Base-by-base conservation (phyloP, 768 basidiomycete species). In the Lactarius sp. region DNA sequence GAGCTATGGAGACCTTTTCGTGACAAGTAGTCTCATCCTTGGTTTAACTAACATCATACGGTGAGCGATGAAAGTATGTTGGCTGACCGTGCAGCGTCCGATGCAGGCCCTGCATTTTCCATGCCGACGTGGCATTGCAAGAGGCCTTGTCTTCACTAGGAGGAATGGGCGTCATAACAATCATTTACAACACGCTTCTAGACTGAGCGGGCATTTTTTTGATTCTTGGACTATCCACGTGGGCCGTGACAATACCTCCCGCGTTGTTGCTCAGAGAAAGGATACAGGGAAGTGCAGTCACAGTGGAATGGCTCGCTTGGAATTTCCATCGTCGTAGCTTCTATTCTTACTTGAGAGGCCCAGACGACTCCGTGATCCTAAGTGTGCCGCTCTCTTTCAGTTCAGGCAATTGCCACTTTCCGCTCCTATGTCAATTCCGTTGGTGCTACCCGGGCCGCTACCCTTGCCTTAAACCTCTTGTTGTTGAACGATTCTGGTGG, bases 101-200 rank as follows among this genome's bases (percentile, higher is more conserved):
- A 20, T 77, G 14, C 73, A 74, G 22, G 67, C 75, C 0, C 77
- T 75, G 39, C 76, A 74, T 70, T 75, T 77, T 63, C 71, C 69
- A 46, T 70, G 69, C 59, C 69, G 64, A 33, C 72, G 72, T 5
- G 75, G 74, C 9, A 65, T 75, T 6, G 72, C 77, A 13, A 76
- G 74, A 18, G 75, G 73, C 42, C 66, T 76, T 49, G 75, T 76
- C 9, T 74, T 75, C 56, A 70, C 70, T 0, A 70, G 72, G 8
- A 69, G 69, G 33, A 37, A 27, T 27, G 76, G 73, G 6, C 64
- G 76, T 70, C 14, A 61, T 74, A 8, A 69, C 72, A 1, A 44
- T 6, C 42, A 44, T 18, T 18, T 18, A 6, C 42, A 42, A 27
- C 22, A 27, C 22, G 22, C 22, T 27, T 27, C 27, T 27, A 27